Evolutionary conservation across 257 asterid genomes (phyloP).

Genomic region (Nicotiana tabacum): DNA sequence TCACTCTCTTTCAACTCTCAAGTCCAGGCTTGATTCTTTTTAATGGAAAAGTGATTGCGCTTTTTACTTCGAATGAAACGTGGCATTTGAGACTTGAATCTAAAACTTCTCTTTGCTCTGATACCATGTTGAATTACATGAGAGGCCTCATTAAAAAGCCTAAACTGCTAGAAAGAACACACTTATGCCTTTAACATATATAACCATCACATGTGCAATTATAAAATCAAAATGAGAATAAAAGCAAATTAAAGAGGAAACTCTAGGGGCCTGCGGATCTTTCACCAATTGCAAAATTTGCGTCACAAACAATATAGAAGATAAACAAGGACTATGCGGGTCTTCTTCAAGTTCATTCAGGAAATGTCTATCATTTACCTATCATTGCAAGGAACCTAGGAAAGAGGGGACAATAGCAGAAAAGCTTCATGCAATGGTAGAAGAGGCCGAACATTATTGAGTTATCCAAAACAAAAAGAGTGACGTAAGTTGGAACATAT

Average conservation of each 20-base stretch:
- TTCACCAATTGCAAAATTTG: not conserved
- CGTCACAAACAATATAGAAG: not conserved
- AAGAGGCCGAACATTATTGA: not conserved
- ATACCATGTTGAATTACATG: not conserved
- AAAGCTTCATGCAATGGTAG: not conserved
- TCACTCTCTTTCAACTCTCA: not conserved
- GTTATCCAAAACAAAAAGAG: not conserved
- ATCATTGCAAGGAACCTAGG: not conserved
- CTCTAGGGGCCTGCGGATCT: not conserved
- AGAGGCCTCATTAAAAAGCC: not conserved
- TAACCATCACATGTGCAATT: not conserved
- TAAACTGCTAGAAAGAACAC: not conserved
- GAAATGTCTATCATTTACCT: not conserved
- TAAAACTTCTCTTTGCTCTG: not conserved
- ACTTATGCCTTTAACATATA: not conserved
- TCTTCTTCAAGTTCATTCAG: not conserved
- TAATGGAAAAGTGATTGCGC: not conserved
- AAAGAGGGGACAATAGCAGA: not conserved
- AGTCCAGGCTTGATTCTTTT: not conserved
- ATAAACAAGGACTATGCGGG: not conserved
- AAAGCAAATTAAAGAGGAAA: not conserved
- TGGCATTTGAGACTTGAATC: not conserved
- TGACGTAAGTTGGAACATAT: not conserved
- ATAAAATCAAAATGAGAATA: not conserved
- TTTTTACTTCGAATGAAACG: not conserved